These are phyloP conservation scores for Didymellaceae sp. DNA, from an alignment of 2,329 filamentous ascomycete genomes.

Conservation along the genomic window DNA sequence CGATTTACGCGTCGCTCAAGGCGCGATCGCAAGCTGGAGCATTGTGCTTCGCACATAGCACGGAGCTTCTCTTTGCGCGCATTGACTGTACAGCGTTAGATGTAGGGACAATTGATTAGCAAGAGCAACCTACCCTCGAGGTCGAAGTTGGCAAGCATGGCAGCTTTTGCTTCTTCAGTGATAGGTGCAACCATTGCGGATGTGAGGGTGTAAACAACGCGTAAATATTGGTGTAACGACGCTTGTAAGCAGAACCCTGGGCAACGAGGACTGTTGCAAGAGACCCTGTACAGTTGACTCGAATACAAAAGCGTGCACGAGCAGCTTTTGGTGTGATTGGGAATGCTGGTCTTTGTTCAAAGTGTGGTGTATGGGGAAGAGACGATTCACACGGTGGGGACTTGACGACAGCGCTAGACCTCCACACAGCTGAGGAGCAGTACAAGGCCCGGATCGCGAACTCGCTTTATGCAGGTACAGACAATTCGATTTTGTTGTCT, in stretches of 20 bases:
- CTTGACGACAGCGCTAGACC: conserved; percentile 3
- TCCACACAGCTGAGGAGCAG: not conserved
- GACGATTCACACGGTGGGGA: conserved; percentile 12
- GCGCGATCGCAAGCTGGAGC: conserved; percentile 81
- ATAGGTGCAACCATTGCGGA: conserved; percentile 32
- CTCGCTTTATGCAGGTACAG: not conserved
- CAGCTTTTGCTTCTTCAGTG: conserved; percentile 45
- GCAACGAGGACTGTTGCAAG: not conserved
- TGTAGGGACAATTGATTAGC: conserved; percentile 17
- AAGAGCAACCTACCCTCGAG: conserved; percentile 35
- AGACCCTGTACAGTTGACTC: not conserved
- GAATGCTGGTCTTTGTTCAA: conserved; percentile 15
- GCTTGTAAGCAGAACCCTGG: not conserved
- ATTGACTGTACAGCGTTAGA: conserved; percentile 67
- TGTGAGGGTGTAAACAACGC: conserved; percentile 26
- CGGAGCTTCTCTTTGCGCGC: conserved; percentile 86
- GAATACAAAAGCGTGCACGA: conserved; percentile 1
- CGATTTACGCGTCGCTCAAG: conserved; percentile 94
- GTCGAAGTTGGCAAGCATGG: conserved; percentile 41
- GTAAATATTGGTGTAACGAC: conserved; percentile 15
- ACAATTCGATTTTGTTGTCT: not conserved
- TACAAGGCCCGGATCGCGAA: not conserved
- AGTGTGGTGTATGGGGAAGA: conserved; percentile 25
- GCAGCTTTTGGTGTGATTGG: conserved; percentile 16
- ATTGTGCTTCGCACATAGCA: conserved; percentile 87